These are phyloP conservation scores for Ceratocystis alfenasii DNA, from an alignment of 2,329 filamentous ascomycete species.

Conservation along the genomic window DNA sequence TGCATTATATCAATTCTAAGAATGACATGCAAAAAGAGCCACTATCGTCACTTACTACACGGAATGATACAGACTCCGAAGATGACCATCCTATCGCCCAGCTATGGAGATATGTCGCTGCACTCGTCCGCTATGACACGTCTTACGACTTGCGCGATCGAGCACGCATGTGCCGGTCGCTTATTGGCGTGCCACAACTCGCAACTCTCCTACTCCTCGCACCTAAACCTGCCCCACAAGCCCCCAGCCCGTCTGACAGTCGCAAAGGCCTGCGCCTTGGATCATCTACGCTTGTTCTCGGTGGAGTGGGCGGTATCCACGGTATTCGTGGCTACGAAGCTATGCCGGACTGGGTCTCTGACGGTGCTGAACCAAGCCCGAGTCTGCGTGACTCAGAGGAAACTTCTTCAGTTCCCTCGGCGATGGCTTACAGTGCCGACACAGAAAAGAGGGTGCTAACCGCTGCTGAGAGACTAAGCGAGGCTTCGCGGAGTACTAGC, in stretches of 20 bases:
- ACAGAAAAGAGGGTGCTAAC: constrained; percentile 36
- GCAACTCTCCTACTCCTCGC: constrained; percentile 83
- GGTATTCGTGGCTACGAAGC: constrained; percentile 67
- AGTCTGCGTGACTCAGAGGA: constrained; percentile 52
- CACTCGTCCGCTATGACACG: constrained; percentile 81
- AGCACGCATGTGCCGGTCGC: constrained; percentile 72
- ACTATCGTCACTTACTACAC: constrained; percentile 28
- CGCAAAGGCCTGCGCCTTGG: constrained; percentile 69
- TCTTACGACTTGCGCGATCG: constrained; percentile 93
- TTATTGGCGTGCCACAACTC: constrained; percentile 73
- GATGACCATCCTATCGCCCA: constrained; percentile 56
- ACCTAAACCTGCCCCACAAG: constrained; percentile 85
- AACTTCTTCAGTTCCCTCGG: constrained; percentile 28
- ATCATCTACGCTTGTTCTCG: constrained; percentile 74
- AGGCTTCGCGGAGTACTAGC: constrained; percentile 33
- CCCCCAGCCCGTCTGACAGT: constrained; percentile 76
- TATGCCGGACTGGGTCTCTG: constrained; percentile 73
- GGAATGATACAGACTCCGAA: constrained; percentile 31
- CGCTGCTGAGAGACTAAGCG: constrained; percentile 53
- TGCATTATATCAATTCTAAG: constrained; percentile 68
- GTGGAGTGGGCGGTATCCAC: constrained; percentile 59
- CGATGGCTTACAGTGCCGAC: constrained; percentile 29
- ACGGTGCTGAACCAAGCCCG: constrained; percentile 67
- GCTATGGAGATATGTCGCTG: constrained; percentile 73
- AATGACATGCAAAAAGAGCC: constrained; percentile 33